phyloP scores from a whole-genome alignment of 306 rosid species.

The Ziziphus jujuba region DNA sequence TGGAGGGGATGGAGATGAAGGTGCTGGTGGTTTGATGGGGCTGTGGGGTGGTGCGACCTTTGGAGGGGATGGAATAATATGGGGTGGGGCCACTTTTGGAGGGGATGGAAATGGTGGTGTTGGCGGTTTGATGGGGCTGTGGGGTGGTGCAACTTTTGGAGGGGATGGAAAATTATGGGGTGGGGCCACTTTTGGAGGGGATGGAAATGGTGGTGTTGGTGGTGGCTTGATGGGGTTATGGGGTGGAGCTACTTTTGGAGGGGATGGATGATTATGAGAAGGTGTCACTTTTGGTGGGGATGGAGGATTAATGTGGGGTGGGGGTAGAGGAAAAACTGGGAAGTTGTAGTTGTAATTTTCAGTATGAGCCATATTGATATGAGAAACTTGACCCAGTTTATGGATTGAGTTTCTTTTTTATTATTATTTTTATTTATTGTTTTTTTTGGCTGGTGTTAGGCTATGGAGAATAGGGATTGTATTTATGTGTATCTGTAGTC shows the following conservation, averaged over 20 bases:
- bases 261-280: constrained; percentile 14
- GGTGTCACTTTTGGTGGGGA: constrained; percentile 13
- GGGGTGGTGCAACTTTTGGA: constrained; percentile 26
- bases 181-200: constrained; percentile 12
- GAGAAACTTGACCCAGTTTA: background rate
- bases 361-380: constrained; percentile 15
- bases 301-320: constrained; percentile 12
- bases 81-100: constrained; percentile 16
- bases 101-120: constrained; percentile 5
- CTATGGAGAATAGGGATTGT: background rate
- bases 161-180: constrained; percentile 17
- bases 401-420: background rate
- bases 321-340: constrained; percentile 20
- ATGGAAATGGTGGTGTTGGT: background rate
- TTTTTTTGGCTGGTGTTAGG: constrained; percentile 4
- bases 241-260: constrained; percentile 25
- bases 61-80: constrained; percentile 21
- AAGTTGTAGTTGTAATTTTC: constrained; percentile 9
- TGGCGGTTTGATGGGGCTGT: background rate
- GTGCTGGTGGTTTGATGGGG: constrained; percentile 11
- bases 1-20: background rate
- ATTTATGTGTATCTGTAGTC: background rate
- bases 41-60: constrained; percentile 14
- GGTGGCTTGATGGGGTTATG: background rate
- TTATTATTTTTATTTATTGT: no score